Evolutionary conservation across 2,329 filamentous ascomycete species (phyloP), one percentile per base, ranked within the genome.

Genomic region (Gremmenia infestans): DNA sequence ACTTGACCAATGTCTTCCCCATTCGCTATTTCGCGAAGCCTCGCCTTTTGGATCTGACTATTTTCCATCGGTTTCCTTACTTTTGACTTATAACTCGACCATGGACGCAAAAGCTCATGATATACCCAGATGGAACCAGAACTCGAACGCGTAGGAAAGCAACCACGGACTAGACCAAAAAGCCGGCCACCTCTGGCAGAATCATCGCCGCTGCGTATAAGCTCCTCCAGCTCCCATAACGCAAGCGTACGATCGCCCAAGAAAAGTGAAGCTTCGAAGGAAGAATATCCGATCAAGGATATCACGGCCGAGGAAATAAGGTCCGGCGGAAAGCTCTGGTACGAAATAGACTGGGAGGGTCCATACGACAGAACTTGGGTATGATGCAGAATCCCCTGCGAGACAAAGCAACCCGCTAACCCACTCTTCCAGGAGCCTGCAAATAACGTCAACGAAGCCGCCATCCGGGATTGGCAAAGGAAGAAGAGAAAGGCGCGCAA

Each of bases 301-400:
- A 63, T 65, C 45, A 46, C 61, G 4, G 51, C 43, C 8, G 60
- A 65, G 53, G 56, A 57, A 39, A 56, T 36, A 36, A 23, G 22
- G 36, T 2, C 22, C 19, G 49, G 60, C 7, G 58, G 56, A 35
- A 22, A 63, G 23, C 65, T 65, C 11, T 59, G 72, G n/a, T 86
- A 83, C 61, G 65, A 73, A 3, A 76, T 86, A 52, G 76, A 83
- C 63, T 86, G 83, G 83, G 76, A 73, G 48, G 75, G 78, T 58
- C 57, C 60, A 1, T 85, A 77, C 64, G 54, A 69, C 3, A 76
- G 76, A 9, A 78, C 71, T 48, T 86, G 83, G 83, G 81, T 78
- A 73, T 37, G 69, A 19, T 45, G 19, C 45, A 60, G 39, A 17
- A 39, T 48, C 17, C 12, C 6, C 4, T 17, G 9, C 8, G 23